Percentiles rank a stretch among this genome's conserved stretches.
phyloP scores from a whole-genome alignment of 2,329 filamentous ascomycete genomes.

The Penicillium sp. region DNA sequence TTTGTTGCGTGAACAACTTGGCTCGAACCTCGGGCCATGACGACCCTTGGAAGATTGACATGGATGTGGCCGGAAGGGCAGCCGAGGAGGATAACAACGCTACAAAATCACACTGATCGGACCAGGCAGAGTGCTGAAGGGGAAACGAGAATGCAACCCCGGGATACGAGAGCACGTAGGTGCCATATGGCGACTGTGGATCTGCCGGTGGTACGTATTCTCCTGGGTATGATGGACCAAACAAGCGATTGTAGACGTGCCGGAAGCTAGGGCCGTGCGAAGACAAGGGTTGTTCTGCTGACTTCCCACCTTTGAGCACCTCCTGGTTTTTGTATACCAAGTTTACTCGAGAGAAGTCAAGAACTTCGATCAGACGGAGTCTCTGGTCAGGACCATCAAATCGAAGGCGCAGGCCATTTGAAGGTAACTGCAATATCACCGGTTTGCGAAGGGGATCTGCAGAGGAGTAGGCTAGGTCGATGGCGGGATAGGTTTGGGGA shows the following conservation, averaged over 20 bases:
- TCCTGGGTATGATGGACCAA: slow-evolving; percentile 89
- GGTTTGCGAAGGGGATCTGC: slow-evolving; percentile 70
- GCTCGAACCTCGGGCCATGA: slow-evolving; percentile 85
- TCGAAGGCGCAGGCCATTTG: slow-evolving; percentile 82
- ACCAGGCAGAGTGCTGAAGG: slow-evolving; percentile 70
- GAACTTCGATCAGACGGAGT: slow-evolving; percentile 82
- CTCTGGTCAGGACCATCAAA: slow-evolving; percentile 95
- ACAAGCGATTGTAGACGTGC: slow-evolving; percentile 87
- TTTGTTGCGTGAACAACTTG: slow-evolving; percentile 70
- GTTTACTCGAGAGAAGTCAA: slow-evolving; percentile 82
- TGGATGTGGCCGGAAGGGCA: slow-evolving; percentile 72
- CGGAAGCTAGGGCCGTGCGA: slow-evolving; percentile 71
- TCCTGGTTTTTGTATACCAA: slow-evolving; percentile 80
- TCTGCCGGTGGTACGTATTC: slow-evolving; percentile 73
- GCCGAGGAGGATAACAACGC: slow-evolving; percentile 76
- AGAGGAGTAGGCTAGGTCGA: slow-evolving; percentile 80
- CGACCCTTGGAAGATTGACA: slow-evolving; percentile 86
- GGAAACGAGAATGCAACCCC: slow-evolving; percentile 92
- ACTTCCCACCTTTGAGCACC: slow-evolving; percentile 60
- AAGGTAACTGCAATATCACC: slow-evolving; percentile 70
- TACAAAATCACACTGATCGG: slow-evolving; percentile 73
- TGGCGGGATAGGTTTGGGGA: slow-evolving; percentile 74
- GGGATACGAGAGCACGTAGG: slow-evolving; percentile 89
- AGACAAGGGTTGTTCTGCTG: slow-evolving; percentile 30
- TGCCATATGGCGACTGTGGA: slow-evolving; percentile 57